Base-by-base conservation (phyloP, 768 basidiomycete genomes). In the Auriculariales sp. region DNA sequence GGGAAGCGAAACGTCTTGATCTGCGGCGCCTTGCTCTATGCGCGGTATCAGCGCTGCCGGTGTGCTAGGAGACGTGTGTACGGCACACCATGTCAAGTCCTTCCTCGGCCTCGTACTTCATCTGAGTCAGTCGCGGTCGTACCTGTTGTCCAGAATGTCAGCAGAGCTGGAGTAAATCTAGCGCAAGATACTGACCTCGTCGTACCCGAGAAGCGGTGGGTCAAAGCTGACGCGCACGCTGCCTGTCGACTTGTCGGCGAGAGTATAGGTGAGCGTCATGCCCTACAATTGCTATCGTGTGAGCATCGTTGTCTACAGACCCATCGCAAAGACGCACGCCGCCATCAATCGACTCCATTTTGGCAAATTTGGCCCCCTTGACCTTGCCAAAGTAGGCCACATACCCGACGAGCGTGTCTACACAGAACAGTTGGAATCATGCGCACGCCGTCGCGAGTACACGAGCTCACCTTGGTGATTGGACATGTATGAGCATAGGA, bases 371-470 rank as follows among this genome's bases (percentile, higher is more conserved):
- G 10, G 39, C 22, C 22, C 22, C 39, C 22, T 44, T 44, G 19
- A 44, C 39, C 39, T 44, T 44, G 17, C 39, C 39, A 24, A 44
- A 44, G 39, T 44, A 19, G 6, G 22, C 19, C 14, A 44, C 39
- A 25, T 44, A 44, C 39, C 22, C 39, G 39, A 44, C 39, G 14
- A 44, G 39, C 39, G 39, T 44, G 39, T 44, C 39, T 44, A 19
- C 22, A 12, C 15, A 6, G 35, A 12, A 36, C 22, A 19, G 22
- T 12, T 17, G 35, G 5, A 36, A 12, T 19, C n/a, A 12, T 36
- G 7, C 7, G 22, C 9, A 6, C 12, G 10, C 1, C 5, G 19
- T 5, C 19, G 22, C 17, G 19, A 44, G n/a, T n/a, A n/a, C n/a
- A n/a, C n/a, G n/a, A 5, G 39, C 39, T 22, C 22, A 44, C 39